Conservation (phyloP, 805 yeast genomes). For the Lipomyces spencermartinsiae region DNA sequence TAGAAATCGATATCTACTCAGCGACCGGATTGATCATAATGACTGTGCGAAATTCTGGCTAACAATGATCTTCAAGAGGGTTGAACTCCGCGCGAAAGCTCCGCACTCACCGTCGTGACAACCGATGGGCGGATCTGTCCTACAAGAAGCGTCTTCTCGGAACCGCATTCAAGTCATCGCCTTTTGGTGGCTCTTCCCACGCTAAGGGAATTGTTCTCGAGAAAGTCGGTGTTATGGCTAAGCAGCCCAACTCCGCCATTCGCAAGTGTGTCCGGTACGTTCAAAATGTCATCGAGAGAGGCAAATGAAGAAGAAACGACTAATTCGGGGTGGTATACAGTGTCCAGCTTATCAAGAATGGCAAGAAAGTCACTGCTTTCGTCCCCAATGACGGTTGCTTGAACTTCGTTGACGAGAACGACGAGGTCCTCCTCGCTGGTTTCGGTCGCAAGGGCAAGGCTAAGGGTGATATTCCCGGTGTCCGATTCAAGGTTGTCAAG, state of each 20-base stretch:
- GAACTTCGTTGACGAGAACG: slow-evolving; percentile 99
- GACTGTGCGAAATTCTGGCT: neutral
- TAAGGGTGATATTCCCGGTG: slow-evolving; percentile 99
- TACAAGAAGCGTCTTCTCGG: slow-evolving; percentile 99
- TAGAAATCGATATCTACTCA: neutral
- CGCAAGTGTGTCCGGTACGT: slow-evolving; percentile 96
- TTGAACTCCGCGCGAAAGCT: slow-evolving; percentile 99
- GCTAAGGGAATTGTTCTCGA: slow-evolving; percentile 99
- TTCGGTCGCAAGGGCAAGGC: slow-evolving; percentile 99
- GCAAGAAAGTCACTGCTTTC: slow-evolving; percentile 99
- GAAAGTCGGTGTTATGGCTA: slow-evolving; percentile 99
- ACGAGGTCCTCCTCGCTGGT: slow-evolving; percentile 99
- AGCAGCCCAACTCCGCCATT: slow-evolving; percentile 99
- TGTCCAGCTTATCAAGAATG: slow-evolving; percentile 99
- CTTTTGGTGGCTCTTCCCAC: slow-evolving; percentile 99
- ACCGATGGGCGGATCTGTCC: slow-evolving; percentile 99
- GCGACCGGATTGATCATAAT: neutral
- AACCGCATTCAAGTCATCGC: slow-evolving; percentile 99
- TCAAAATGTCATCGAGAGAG: neutral
- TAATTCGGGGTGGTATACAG: slow-evolving; percentile 12
- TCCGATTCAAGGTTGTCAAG: slow-evolving; percentile 99
- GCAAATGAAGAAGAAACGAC: neutral
- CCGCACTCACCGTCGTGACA: slow-evolving; percentile 99
- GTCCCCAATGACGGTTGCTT: slow-evolving; percentile 99
- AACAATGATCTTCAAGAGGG: slow-evolving; percentile 68